phyloP scores from a whole-genome alignment of 139 green algal genomes.

The Tetradesmus lagerheimii region DNA sequence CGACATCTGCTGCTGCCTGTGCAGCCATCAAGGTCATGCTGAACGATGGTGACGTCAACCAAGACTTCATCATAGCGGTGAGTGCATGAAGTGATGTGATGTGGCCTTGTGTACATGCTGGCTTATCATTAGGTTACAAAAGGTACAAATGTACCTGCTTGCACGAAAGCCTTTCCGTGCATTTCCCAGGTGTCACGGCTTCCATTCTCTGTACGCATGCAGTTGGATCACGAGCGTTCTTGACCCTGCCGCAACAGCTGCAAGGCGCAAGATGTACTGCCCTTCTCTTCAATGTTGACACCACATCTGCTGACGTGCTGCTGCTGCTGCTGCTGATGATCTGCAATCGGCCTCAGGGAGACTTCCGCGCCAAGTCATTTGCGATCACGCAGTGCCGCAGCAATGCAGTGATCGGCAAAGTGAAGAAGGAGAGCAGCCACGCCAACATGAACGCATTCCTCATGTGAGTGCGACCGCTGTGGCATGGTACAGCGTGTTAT shows the following conservation, averaged over 20 bases:
- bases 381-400: not conserved
- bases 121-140: no score
- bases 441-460: constrained; percentile 27
- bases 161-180: no score
- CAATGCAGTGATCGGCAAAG: not conserved
- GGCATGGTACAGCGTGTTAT: not conserved
- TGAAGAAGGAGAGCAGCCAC: constrained; percentile 25
- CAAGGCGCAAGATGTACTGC: no score
- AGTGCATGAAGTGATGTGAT: not conserved
- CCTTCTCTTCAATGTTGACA: no score
- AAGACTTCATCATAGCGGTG: constrained; percentile 8
- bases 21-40: constrained; percentile 32
- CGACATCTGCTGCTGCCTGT: not conserved
- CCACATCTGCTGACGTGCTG: not conserved
- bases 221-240: no score
- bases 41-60: constrained; percentile 22
- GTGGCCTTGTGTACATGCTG: no score
- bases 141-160: no score
- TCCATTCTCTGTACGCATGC: no score
- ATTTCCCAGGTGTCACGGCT: no score
- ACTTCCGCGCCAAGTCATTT: not conserved
- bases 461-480: not conserved
- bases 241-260: no score
- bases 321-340: not conserved
- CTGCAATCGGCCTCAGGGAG: not conserved